Conservation (phyloP, 176 grass and related monocot genomes). For the Aegilops tauschii region DNA sequence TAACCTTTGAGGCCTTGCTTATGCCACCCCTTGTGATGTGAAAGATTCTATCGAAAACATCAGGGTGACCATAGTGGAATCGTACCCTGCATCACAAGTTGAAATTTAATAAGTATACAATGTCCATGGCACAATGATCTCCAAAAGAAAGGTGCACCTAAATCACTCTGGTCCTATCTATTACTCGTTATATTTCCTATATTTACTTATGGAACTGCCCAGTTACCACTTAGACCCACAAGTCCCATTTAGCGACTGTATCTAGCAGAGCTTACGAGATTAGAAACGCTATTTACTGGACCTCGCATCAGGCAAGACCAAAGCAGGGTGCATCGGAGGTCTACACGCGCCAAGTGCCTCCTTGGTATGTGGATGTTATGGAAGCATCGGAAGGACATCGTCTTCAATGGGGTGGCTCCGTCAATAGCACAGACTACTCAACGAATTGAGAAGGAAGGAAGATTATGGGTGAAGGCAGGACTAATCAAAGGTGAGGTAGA, state of each 20-base stretch:
- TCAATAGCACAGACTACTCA: too few relatives aligned
- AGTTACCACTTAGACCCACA: neutral
- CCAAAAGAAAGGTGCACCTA: conserved; percentile 14
- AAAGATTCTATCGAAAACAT: conserved; percentile 82
- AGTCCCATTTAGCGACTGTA: conserved; percentile 16
- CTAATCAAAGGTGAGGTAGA: too few relatives aligned
- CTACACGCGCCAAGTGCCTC: too few relatives aligned
- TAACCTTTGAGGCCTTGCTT: conserved; percentile 71
- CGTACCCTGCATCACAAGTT: conserved; percentile 46
- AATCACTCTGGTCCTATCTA: neutral
- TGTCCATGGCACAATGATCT: neutral
- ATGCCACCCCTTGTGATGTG: conserved; percentile 80
- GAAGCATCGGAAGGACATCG: too few relatives aligned
- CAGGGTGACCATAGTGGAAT: conserved; percentile 81
- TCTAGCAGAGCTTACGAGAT: neutral
- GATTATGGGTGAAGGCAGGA: too few relatives aligned
- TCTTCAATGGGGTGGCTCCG: too few relatives aligned
- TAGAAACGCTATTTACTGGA: neutral
- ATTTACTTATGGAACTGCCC: neutral
- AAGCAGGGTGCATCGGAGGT: too few relatives aligned
- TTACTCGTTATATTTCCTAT: neutral
- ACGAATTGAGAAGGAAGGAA: too few relatives aligned
- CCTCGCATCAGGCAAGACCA: neutral
- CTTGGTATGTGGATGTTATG: too few relatives aligned
- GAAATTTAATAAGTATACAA: neutral